A percentile compares a stretch with the other conserved stretches of the same genome.
Conservation (phyloP, 345 rosid species). For the Chamaenerion angustifolium region DNA sequence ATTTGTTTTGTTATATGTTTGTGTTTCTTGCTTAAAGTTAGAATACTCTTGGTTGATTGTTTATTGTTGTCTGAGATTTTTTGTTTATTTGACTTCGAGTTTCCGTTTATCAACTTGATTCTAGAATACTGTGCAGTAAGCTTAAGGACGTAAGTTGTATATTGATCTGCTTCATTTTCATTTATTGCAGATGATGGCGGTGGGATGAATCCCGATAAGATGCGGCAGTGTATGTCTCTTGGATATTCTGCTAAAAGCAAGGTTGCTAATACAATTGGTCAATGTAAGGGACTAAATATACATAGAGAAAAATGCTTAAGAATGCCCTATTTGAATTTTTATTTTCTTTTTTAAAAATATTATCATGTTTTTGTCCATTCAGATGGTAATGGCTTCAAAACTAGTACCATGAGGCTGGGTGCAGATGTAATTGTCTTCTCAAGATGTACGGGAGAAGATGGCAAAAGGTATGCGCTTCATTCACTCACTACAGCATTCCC, state of each 20-base stretch:
- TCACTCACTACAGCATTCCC: neutral
- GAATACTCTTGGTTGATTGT: too few relatives aligned
- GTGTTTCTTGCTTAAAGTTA: too few relatives aligned
- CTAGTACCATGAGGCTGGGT: constrained; percentile 98
- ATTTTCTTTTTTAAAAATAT: neutral
- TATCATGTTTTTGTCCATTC: constrained; percentile 4
- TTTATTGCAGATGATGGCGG: constrained; percentile 75
- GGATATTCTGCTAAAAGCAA: constrained; percentile 91
- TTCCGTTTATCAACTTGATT: neutral
- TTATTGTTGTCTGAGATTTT: too few relatives aligned
- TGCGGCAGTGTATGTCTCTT: constrained; percentile 84
- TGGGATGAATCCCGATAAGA: constrained; percentile 84
- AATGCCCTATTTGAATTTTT: neutral
- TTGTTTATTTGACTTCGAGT: neutral
- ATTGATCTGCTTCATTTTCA: neutral
- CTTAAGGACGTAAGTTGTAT: too few relatives aligned
- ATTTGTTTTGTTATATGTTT: too few relatives aligned
- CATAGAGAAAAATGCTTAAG: neutral
- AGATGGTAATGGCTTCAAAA: constrained; percentile 98
- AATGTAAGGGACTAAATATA: constrained; percentile 29
- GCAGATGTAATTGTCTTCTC: constrained; percentile 99
- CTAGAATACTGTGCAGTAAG: neutral
- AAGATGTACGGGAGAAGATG: constrained; percentile 49
- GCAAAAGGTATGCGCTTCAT: constrained; percentile 37
- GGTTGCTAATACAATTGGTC: constrained; percentile 70